A percentile compares a stretch with the other conserved stretches of the same genome.
phyloP scores from a whole-genome alignment of 1,284 basidiomycete genomes.

The Peniophora sp. region DNA sequence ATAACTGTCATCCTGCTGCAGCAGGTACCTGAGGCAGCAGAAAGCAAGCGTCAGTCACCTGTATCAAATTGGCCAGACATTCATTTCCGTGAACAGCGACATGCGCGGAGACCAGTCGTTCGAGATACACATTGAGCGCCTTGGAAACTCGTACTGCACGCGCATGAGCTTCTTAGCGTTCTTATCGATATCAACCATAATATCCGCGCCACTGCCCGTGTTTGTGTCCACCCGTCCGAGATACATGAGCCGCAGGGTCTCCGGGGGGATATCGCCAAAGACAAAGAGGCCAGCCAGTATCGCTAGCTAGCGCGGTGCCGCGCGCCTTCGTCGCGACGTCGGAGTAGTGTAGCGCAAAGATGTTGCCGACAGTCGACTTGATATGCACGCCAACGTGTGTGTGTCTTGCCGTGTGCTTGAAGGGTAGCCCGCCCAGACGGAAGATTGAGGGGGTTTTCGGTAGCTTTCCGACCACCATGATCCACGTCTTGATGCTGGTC shows the following conservation, averaged over 20 bases:
- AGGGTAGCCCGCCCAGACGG: background rate
- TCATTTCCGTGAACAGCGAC: slow-evolving; percentile 16
- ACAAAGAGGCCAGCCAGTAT: slow-evolving; percentile 12
- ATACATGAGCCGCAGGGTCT: slow-evolving; percentile 14
- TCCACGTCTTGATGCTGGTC: slow-evolving; percentile 16
- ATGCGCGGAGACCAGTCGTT: slow-evolving; percentile 7
- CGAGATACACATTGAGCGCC: slow-evolving; percentile 14
- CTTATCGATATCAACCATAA: slow-evolving; percentile 13
- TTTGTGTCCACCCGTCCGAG: slow-evolving; percentile 22
- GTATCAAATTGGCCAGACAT: background rate
- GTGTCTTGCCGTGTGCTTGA: slow-evolving; percentile 1
- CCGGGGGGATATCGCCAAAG: slow-evolving; percentile 13
- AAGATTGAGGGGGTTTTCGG: background rate
- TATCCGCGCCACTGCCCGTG: slow-evolving; percentile 19
- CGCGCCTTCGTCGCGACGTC: slow-evolving; percentile 15
- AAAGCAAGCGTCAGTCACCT: background rate
- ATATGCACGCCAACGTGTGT: slow-evolving; percentile 16
- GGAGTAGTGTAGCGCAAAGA: slow-evolving; percentile 14
- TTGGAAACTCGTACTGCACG: slow-evolving; percentile 14
- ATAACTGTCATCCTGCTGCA: background rate
- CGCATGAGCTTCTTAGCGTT: slow-evolving; percentile 4
- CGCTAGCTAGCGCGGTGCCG: slow-evolving; percentile 6
- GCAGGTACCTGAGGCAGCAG: background rate
- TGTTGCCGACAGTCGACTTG: slow-evolving; percentile 5
- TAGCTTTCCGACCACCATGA: slow-evolving; percentile 11